Base-by-base conservation (phyloP, 345 rosid species). In the Clarkia xantiana region DNA sequence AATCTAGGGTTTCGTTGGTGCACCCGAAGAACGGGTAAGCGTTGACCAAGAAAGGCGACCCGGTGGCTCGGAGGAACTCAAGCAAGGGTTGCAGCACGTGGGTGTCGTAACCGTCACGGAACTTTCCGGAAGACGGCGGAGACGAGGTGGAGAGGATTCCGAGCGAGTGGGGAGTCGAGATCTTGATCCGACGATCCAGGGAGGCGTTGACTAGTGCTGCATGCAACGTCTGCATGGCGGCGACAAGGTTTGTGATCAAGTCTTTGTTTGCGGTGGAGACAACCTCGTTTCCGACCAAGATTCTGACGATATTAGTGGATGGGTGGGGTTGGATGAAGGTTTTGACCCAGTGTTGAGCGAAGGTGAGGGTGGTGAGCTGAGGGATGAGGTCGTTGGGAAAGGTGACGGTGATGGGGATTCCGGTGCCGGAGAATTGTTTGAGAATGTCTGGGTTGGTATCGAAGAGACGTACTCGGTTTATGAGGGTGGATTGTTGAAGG, bases 261-360 rank as follows among this genome's bases (percentile, higher is more conserved):
- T 67, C 44, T 60, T 67, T 77, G 64, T 68, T 60, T 0, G 66
- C 77, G 0, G 84, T 70, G 42, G 94, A 59, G 25, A 90, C 17
- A 0, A 86, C 91, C 61, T 90, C 97, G 53, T 86, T 90, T 40
- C 97, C 97, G 2, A 90, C 82, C 42, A 90, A 67, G 57, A 90
- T 70, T 4, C 95, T 69, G 68, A 79, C 71, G 2, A 90, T 73
- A 47, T 79, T 74, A 12, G 93, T 86, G 11, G 84, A 69, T 0
- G 84, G 89, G 69, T 77, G 56, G 13, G 91, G 80, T 54, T 63
- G 63, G 73, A 90, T 63, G 14, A 77, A 64, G 44, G 58, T 48
- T 44, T 62, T 55, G 20, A 90, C 45, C 97, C 95, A 90, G 57
- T 73, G 67, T 59, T 74, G 69, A 11, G 95, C 76, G 36, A 60